Base-by-base conservation (phyloP, 257 asterid genomes). In the Leptodermis oblonga region DNA sequence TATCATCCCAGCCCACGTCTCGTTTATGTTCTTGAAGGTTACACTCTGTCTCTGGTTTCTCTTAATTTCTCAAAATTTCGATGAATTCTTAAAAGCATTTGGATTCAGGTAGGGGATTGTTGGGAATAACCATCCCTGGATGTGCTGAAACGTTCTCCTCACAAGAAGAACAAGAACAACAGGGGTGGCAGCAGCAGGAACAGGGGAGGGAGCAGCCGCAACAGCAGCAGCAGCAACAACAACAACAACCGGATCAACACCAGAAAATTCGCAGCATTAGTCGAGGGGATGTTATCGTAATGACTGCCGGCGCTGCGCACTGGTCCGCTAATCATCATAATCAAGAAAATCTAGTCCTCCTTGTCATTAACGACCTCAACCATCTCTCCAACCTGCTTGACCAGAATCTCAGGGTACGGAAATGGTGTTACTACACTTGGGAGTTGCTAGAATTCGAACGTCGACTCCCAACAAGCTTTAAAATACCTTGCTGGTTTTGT, bases 321-420 rank as follows among this genome's bases (percentile, higher is more conserved):
- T 90, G 96, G 96, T 73, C 79, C 77, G 83, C 73, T 76, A 90
- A 90, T 59, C 33, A 70, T 61, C 90, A 86, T 54, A 88, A 90
- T 6, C 70, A 67, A 36, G 88, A 87, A 36, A 89, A 86, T 0
- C 71, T 90, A 3, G 71, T 90, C 13, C 83, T 88, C 52, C 48
- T 90, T 76, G 72, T 91, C 68, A 28, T 90, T 51, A 86, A 86
- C 39, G 95, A 90, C 63, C 85, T 87, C 81, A 88, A 82, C 80
- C 92, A 90, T 61, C 77, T 30, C 15, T 58, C 90, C 61, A 90
- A 90, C 85, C 92, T 87, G 67, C 92, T 90, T 60, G 96, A 90
- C 82, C 82, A 90, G 34, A 84, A 64, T 71, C 76, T 74, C 79
- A 80, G 92, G 78, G 96, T 87, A 82, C 4, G 43, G 4, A 39